These are phyloP conservation scores for Cryptococcus sp. DNA, from an alignment of 1,284 basidiomycete genomes.

Conservation along the genomic window DNA sequence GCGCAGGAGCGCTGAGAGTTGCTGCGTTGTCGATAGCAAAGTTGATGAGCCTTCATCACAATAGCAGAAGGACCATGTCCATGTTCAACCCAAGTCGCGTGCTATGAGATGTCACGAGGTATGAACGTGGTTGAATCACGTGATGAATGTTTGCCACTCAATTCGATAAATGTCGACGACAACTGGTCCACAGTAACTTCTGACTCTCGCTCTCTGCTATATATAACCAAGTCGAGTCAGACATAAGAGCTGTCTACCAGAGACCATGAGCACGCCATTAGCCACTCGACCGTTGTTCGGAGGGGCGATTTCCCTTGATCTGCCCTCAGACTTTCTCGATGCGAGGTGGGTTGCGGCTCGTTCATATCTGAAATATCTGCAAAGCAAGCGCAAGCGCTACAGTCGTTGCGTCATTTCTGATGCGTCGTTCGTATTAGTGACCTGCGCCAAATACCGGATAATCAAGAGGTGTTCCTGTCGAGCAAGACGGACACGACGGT, in stretches of 20 bases:
- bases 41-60: not conserved
- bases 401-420: not conserved
- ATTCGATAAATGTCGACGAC: too few relatives aligned
- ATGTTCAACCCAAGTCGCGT: too few relatives aligned
- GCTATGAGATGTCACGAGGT: too few relatives aligned
- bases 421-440: conserved; percentile 59
- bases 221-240: too few relatives aligned
- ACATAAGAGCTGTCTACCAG: not conserved
- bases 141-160: too few relatives aligned
- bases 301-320: conserved; percentile 73
- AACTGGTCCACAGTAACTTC: too few relatives aligned
- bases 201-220: too few relatives aligned
- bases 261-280: not conserved
- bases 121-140: too few relatives aligned
- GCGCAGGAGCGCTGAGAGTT: too few relatives aligned
- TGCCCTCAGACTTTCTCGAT: conserved; percentile 70
- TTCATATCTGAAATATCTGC: conserved; percentile 6
- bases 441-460: conserved; percentile 92
- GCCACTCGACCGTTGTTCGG: conserved; percentile 53
- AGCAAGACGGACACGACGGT: conserved; percentile 70
- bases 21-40: not conserved
- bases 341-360: conserved; percentile 68
- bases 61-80: not conserved
- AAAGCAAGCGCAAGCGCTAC: not conserved
- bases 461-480: conserved; percentile 89